Percentiles rank a stretch among this genome's conserved stretches.
Evolutionary conservation across 2,329 filamentous ascomycete species (phyloP).

Genomic region (Lecanicillium sp.): DNA sequence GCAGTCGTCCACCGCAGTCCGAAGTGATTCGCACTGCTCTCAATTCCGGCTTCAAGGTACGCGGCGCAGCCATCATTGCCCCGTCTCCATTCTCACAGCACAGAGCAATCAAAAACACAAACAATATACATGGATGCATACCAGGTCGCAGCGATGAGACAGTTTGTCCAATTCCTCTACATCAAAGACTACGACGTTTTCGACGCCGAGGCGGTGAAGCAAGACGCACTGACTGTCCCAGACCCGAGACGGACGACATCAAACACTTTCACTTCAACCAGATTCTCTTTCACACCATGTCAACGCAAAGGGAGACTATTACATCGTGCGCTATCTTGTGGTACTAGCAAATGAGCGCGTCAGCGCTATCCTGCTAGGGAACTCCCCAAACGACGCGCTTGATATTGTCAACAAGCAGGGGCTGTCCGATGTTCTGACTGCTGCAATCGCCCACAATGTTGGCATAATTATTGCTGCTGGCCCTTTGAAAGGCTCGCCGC

Average conservation of each 20-base stretch:
- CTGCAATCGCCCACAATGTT: background rate
- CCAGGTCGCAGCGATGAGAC: background rate
- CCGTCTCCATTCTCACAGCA: background rate
- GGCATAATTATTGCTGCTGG: background rate
- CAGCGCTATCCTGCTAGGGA: background rate
- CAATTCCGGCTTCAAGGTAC: background rate
- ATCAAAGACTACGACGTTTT: background rate
- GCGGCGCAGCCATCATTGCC: background rate
- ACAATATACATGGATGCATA: background rate
- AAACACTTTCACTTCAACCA: background rate
- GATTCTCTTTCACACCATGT: background rate
- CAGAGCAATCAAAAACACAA: background rate
- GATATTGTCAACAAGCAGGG: background rate
- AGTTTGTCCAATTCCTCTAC: background rate
- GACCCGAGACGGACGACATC: too few relatives aligned
- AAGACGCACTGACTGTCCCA: background rate
- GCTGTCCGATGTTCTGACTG: background rate
- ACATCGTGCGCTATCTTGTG: background rate
- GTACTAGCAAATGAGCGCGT: background rate
- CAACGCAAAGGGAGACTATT: constrained; percentile 2
- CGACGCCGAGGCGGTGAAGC: background rate
- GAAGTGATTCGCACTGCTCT: background rate
- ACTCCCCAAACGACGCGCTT: background rate
- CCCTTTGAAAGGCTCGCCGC: background rate
- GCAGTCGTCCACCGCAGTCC: background rate